Evolutionary conservation across 345 rosid species (phyloP), one percentile per base, ranked within the genome.

Genomic region (Hibiscus mutabilis): DNA sequence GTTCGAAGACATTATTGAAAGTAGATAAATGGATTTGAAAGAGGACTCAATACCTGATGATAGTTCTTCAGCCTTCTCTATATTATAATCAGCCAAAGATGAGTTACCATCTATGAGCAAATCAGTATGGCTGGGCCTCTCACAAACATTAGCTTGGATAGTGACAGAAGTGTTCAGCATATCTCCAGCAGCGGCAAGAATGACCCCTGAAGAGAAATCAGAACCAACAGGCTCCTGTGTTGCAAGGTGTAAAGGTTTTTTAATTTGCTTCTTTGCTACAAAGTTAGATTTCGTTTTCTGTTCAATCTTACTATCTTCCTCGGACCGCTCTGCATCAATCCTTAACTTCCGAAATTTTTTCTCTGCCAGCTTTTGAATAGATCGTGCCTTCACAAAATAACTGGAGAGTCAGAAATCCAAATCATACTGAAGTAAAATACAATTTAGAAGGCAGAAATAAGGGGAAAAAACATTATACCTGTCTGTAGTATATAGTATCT

Each of bases 401-500:
- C 55, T 31, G 12, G 25, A 0, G 18, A 16, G 73, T 71, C 61
- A 19, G 11, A 16, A 57, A 18, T 24, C 71, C 16, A 67, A 15
- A 77, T 37, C 42, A 37, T 37, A 37, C 42, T 6, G 60, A 51
- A 52, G 47, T 15, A 65, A 29, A 44, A 73, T 31, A 68, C 13
- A 55, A 42, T 57, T 59, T 46, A 59, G 1, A 10, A 1, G 65
- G 70, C 68, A 72, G 49, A 73, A 76, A 58, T 60, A 13, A 37
- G 42, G 22, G 49, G 37, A 13, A 10, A 78, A 14, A 33, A 49
- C 14, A 62, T 33, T 57, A 57, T 71, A 86, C 97, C 85, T 91
- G 97, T 82, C 83, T 89, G 76, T 91, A 69, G 85, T 91, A 91
- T 35, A 89, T 71, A 5, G 95, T 89, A 66, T 89, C 97, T 8